Base-by-base conservation (phyloP, 2,329 filamentous ascomycete species). In the Neopestalotiopsis clavispora region DNA sequence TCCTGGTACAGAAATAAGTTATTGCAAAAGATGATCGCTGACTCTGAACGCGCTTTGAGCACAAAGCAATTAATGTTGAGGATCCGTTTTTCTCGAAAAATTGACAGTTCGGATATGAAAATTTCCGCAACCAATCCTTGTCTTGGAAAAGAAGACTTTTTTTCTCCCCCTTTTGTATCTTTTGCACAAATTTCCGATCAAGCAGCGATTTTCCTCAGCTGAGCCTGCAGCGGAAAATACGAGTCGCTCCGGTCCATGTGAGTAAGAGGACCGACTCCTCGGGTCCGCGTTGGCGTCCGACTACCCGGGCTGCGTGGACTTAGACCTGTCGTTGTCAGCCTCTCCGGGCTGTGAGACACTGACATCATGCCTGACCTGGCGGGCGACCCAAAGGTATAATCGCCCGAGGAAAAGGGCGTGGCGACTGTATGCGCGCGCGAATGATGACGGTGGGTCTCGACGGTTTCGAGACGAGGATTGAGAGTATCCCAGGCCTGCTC, bases 261-360 rank as follows among this genome's bases (percentile, higher is more conserved):
- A 3, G 76, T 78, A 34, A 80, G 72, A 0, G 75, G 72, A 7
- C 75, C 73, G 2, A 75, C 72, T 62, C 34, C 34, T 10, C 74
- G 73, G 28, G 67, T 73, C 32, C 61, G 72, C 14, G 85, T 84
- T 2, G 86, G 84, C 2, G 85, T 87, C 69, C 86, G 38, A 28
- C 67, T 70, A 12, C 69, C 42, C 17, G 57, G 57, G 30, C 67
- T 68, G 49, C 68, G 82, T 1, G 82, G 79, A 63, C 83, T 81
- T 1, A 84, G 85, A 67, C 81, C 85, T 4, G 84, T 69, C 7
- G 71, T 71, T 74, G 76, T 80, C 49, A 73, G 28, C 14, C 71
- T 72, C 65, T 79, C 79, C 0, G 76, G 75, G 40, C 75, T 80
- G 66, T 75, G 74, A n/a, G 74, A 71, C 17, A 72, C 71, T 32